phyloP scores from a whole-genome alignment of 75 land plant genomes.

The Ceratopteris richardii region DNA sequence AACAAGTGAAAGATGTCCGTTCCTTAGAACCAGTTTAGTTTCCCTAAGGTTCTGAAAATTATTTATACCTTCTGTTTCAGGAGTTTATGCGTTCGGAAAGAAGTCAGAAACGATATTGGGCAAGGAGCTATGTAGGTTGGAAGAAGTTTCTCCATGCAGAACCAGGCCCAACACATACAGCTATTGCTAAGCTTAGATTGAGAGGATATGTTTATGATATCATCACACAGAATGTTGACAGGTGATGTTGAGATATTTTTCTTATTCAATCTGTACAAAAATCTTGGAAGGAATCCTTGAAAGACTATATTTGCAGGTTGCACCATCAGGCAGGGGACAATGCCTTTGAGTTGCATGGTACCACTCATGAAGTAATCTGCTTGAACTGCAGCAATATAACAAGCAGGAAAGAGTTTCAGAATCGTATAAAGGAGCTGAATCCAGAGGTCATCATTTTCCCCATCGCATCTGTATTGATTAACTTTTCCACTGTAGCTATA shows the following conservation, averaged over 20 bases:
- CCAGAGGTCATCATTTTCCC: slow-evolving; percentile 40
- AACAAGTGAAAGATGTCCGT: too few species aligned
- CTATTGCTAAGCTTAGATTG: slow-evolving; percentile 65
- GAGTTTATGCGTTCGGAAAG: slow-evolving; percentile 60
- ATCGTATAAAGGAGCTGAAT: slow-evolving; percentile 62
- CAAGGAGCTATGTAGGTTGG: slow-evolving; percentile 95
- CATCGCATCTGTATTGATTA: neutral
- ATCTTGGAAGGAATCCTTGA: neutral
- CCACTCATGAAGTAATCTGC: slow-evolving; percentile 75
- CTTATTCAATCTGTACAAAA: too few species aligned
- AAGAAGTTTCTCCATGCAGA: slow-evolving; percentile 60
- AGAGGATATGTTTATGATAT: slow-evolving; percentile 55
- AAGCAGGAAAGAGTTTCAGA: slow-evolving; percentile 59
- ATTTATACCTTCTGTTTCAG: too few species aligned
- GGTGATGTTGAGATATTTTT: slow-evolving; percentile 22
- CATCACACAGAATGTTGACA: slow-evolving; percentile 93
- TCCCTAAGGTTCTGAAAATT: too few species aligned
- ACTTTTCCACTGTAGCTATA: too few species aligned
- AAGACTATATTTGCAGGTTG: slow-evolving; percentile 33
- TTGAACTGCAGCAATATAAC: slow-evolving; percentile 50
- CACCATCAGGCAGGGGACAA: slow-evolving; percentile 87
- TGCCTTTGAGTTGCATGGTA: slow-evolving; percentile 92
- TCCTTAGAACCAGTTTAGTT: too few species aligned
- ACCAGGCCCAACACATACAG: slow-evolving; percentile 62
- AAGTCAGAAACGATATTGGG: slow-evolving; percentile 80